Base-by-base conservation (phyloP, 306 rosid genomes). In the Cucumis hystrix region DNA sequence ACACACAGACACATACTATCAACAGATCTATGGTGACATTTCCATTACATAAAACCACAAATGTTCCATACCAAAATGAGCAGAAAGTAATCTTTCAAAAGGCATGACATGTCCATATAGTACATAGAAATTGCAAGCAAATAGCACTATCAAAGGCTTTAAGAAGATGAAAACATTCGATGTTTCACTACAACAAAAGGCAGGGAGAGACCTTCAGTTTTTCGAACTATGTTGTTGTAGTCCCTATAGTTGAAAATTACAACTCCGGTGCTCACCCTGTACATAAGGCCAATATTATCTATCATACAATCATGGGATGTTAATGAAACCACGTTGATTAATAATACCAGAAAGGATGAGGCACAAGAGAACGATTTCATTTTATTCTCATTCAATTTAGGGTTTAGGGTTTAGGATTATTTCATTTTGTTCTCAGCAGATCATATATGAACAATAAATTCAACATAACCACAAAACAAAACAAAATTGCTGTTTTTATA, bases 191-290 rank as follows among this genome's bases (percentile, higher is more conserved):
- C 45, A 25, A 72, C 52, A 58, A 72, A 72, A 7, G 43, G 10
- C 16, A 25, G 63, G 80, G 76, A 83, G 43, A 76, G 85, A 95
- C 99, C 97, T 95, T 95, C 99, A 80, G 97, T 95, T 86, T 92
- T 92, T 40, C 86, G 91, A 74, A 88, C 81, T 43, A 74, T 83
- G 84, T 85, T 88, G 87, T 86, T 86, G 83, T 86, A 86, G 88
- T 92, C 97, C 80, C 87, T 89, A 81, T 95, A 95, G 87, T 95
- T 95, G 87, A 95, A 95, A 77, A 95, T 84, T 78, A 95, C 99
- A 81, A 90, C 83, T 85, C 91, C 97, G 72, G 86, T 86, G 78
- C 82, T 87, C 83, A 81, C 82, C 90, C 99, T 95, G 79, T 57
- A 84, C 59, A 80, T 72, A 6, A 74, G 45, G 61, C 76, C 59